Percentiles rank a stretch among this genome's conserved stretches.
Evolutionary conservation across 192 early-diverging fungal genomes (phyloP).

Genomic region (Fimicolochytrium jonesii): DNA sequence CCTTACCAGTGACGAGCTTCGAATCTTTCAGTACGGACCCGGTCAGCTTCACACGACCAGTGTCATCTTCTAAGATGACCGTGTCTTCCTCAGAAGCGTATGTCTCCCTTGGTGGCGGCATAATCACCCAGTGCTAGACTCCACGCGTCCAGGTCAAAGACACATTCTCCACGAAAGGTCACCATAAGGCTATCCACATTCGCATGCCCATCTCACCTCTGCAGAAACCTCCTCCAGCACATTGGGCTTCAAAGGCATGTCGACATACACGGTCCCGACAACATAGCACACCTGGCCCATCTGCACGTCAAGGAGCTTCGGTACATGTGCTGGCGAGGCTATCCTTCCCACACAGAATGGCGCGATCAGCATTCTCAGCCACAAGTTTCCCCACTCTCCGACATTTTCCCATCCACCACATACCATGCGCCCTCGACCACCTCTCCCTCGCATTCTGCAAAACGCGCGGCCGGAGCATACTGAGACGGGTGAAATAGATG

Average conservation of each 20-base stretch:
- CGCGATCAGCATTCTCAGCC: background rate
- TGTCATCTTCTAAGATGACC: constrained; percentile 85
- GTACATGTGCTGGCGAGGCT: constrained; percentile 36
- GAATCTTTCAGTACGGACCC: constrained; percentile 53
- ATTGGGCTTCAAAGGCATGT: constrained; percentile 84
- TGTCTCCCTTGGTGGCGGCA: constrained; percentile 56
- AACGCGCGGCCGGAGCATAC: constrained; percentile 57
- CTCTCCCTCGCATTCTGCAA: constrained; percentile 48
- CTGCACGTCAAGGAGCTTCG: constrained; percentile 71
- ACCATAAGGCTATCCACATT: background rate
- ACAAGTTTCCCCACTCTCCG: background rate
- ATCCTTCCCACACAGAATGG: background rate
- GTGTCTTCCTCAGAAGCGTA: constrained; percentile 64
- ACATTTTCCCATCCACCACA: background rate
- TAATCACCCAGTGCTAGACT: constrained; percentile 60
- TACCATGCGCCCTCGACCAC: constrained; percentile 43
- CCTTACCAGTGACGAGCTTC: constrained; percentile 68
- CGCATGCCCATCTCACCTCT: constrained; percentile 51
- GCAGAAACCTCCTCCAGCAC: constrained; percentile 83
- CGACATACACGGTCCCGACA: constrained; percentile 85
- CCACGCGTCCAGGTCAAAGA: background rate
- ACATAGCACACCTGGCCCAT: constrained; percentile 62
- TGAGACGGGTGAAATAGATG: constrained; percentile 76
- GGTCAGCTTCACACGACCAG: constrained; percentile 74
- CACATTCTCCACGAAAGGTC: background rate